Conservation (phyloP, 108 stramenopile genomes). For the Schizochytrium sp. region DNA sequence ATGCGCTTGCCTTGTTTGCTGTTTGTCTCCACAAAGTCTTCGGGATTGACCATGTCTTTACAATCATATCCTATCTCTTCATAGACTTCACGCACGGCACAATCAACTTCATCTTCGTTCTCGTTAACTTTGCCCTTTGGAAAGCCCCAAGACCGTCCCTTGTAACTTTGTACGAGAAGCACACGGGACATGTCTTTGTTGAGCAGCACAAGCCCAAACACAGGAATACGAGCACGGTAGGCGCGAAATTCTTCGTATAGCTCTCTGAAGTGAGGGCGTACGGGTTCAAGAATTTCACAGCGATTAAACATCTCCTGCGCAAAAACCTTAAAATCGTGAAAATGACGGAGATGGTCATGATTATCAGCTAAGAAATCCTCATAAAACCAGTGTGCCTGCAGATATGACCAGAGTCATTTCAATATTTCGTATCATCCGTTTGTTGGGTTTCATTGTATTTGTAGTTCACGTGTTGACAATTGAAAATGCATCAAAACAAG, state of each 20-base stretch:
- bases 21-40: not conserved
- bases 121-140: slow-evolving; percentile 73
- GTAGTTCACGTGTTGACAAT: no score
- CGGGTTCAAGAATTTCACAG: slow-evolving; percentile 59
- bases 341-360: slow-evolving; percentile 56
- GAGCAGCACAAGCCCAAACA: slow-evolving; percentile 66
- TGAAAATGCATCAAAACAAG: no score
- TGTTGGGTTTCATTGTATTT: no score
- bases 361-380: slow-evolving; percentile 72
- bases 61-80: slow-evolving; percentile 71
- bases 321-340: slow-evolving; percentile 40
- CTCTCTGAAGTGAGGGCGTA: slow-evolving; percentile 27
- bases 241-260: slow-evolving; percentile 56
- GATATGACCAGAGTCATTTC: not conserved
- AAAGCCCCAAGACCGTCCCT: slow-evolving; percentile 63
- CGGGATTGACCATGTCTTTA: not conserved
- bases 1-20: slow-evolving; percentile 43
- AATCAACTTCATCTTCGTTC: slow-evolving; percentile 62
- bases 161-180: slow-evolving; percentile 61
- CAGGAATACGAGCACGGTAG: slow-evolving; percentile 67
- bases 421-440: no score
- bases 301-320: slow-evolving; percentile 67
- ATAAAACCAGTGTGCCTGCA: slow-evolving; percentile 73
- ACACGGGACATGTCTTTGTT: slow-evolving; percentile 62
- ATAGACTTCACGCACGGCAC: slow-evolving; percentile 69